phyloP scores from a whole-genome alignment of 257 asterid species.

The Forsythia viridissima region DNA sequence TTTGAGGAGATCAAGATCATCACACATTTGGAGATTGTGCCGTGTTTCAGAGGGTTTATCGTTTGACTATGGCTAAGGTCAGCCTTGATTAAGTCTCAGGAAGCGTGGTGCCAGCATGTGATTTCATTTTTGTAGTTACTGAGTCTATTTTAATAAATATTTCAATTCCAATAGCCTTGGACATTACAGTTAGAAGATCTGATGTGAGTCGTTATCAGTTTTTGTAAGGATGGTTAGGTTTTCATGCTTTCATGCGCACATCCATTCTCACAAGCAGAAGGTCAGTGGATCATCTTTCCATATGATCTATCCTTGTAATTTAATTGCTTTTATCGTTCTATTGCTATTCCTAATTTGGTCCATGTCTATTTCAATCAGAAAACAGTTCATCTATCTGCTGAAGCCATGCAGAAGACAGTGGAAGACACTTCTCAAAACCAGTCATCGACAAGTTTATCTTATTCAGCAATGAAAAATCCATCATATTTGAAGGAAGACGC shows the following conservation, averaged over 20 bases:
- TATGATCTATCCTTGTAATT: constrained; percentile 9
- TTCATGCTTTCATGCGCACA: constrained; percentile 85
- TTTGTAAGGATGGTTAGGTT: constrained; percentile 70
- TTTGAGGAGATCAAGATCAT: constrained; percentile 80
- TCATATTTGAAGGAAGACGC: constrained; percentile 35
- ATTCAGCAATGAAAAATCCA: constrained; percentile 31
- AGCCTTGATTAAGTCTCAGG: constrained; percentile 34
- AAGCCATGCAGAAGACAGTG: constrained; percentile 59
- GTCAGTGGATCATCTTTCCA: constrained; percentile 43
- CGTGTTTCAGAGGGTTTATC: constrained; percentile 87
- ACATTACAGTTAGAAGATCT: constrained; percentile 32
- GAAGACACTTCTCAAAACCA: constrained; percentile 55
- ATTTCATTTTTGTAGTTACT: constrained; percentile 31
- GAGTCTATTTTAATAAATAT: constrained; percentile 27
- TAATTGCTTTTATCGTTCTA: not conserved
- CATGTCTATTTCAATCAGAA: constrained; percentile 50
- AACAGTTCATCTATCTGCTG: constrained; percentile 53
- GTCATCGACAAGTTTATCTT: constrained; percentile 30
- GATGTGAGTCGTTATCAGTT: constrained; percentile 46
- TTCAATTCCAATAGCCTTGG: constrained; percentile 31
- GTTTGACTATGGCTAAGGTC: constrained; percentile 91
- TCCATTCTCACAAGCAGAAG: constrained; percentile 69
- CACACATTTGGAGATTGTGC: constrained; percentile 94
- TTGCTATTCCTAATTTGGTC: constrained; percentile 5
- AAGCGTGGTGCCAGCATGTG: constrained; percentile 30